phyloP scores from a whole-genome alignment of 164 flowering plant species.

The Nymphaea thermarum region DNA sequence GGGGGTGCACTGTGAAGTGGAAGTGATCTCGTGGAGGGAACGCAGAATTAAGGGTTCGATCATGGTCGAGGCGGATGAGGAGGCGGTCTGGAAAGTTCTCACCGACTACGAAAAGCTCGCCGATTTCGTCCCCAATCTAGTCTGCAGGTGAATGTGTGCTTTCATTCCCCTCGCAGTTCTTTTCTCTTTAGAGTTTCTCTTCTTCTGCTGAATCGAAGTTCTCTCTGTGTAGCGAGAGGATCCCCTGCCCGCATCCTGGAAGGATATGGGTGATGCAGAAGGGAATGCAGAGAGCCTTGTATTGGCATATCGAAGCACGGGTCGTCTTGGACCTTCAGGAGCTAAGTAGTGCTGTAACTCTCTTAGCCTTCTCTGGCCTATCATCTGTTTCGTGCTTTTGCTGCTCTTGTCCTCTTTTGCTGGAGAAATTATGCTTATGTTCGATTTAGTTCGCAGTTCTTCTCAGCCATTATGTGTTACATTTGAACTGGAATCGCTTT shows the following conservation, averaged over 20 bases:
- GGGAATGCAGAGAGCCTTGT: conserved; percentile 77
- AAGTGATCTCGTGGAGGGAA: conserved; percentile 93
- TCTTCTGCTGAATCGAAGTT: neutral
- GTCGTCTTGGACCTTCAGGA: conserved; percentile 93
- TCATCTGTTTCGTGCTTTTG: neutral
- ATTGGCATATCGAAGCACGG: conserved; percentile 98
- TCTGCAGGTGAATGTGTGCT: conserved; percentile 41
- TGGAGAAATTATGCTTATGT: too few relatives aligned
- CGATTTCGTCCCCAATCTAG: conserved; percentile 84
- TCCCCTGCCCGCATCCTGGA: conserved; percentile 92
- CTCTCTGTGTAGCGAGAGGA: conserved; percentile 41
- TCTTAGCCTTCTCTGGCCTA: neutral
- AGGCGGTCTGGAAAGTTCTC: conserved; percentile 72
- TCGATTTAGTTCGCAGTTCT: too few relatives aligned
- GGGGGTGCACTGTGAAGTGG: conserved; percentile 64
- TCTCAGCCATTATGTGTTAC: too few relatives aligned
- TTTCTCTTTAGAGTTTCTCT: conserved; percentile 1
- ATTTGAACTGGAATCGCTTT: too few relatives aligned
- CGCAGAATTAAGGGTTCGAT: conserved; percentile 56
- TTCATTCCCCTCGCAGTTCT: neutral
- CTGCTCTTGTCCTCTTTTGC: too few relatives aligned
- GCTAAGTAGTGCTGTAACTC: conserved; percentile 39
- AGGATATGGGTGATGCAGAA: conserved; percentile 95
- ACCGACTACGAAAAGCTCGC: conserved; percentile 95
- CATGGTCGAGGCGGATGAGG: conserved; percentile 46